Evolutionary conservation across 495 filamentous ascomycete species (phyloP), one percentile per base, ranked within the genome.

Genomic region (Cudoniella acicularis): DNA sequence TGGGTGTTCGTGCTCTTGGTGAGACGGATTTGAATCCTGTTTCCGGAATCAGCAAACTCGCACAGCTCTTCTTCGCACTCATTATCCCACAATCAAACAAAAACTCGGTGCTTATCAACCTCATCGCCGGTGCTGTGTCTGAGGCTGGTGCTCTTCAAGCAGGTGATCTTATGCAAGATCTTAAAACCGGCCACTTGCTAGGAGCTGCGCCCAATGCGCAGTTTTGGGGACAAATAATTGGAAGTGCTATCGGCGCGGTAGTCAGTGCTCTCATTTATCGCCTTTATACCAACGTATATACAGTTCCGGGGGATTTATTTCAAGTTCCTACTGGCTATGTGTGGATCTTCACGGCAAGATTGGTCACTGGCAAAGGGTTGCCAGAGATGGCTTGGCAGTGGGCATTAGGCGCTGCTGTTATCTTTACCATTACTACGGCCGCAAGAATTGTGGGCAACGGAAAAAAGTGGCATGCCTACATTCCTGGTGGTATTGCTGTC

Each of bases 1-100:
- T 98, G 92, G 95, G 95, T 49, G 94, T 98, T 52, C 81, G 94
- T 20, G 94, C 94, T 0, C 78, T 97, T 0, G 93, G 94, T 40
- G 93, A 98, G 75, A 98, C 94, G 9, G 94, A 98, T 68, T 80
- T 98, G 23, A 98, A 98, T 70, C 94, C 94, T 9, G 94, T 98
- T 18, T 96, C 90, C 20, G 94, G 94, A 49, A 98, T 98, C 73
- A 90, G 85, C 70, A 98, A 98, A 77, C 78, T 98, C 3, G 96
- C 94, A 0, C 94, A 98, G 73, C 85, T 98, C 10, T 83, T 97
- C 70, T 97, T 98, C 72, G 89, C 89, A 0, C 83, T 97, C 41
- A 82, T 92, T 22, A 94, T 93, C 11, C 91, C 95, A 1, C 75
- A 85, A 8, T 84, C 83, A 2, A 81, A 87, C 66, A 85, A 83